Conservation (phyloP, 2,329 filamentous ascomycete species). For the Fusarium decemcellulare region DNA sequence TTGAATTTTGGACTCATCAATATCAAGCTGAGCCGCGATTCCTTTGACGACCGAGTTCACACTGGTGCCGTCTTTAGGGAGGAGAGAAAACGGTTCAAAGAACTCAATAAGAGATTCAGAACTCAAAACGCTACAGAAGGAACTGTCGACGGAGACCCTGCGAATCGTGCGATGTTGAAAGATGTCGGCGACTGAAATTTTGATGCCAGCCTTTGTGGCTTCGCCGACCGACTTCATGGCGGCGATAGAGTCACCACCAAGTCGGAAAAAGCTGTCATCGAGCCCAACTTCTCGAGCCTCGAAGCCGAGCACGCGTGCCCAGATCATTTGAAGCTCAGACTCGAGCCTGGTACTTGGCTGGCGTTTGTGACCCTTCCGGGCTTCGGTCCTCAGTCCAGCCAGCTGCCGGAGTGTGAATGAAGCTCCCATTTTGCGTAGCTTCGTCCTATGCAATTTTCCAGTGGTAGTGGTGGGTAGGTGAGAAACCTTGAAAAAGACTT, state of each 20-base stretch:
- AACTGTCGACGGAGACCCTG: not conserved
- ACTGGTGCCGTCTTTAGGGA: slow-evolving; percentile 50
- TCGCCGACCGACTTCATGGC: slow-evolving; percentile 65
- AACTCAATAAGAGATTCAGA: slow-evolving; percentile 55
- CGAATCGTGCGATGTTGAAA: slow-evolving; percentile 46
- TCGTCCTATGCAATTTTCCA: slow-evolving; percentile 33
- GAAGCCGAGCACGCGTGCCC: slow-evolving; percentile 54
- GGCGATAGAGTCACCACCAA: slow-evolving; percentile 63
- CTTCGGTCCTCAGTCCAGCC: not conserved
- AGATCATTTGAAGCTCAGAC: slow-evolving; percentile 50
- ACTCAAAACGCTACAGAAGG: slow-evolving; percentile 37
- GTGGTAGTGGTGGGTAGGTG: slow-evolving; percentile 29
- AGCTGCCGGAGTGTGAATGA: not conserved
- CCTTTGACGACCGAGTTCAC: not conserved
- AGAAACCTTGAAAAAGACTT: slow-evolving; percentile 23
- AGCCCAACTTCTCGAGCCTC: slow-evolving; percentile 52
- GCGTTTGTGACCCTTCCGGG: not conserved
- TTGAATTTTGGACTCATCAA: slow-evolving; percentile 32
- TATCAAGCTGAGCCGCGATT: not conserved
- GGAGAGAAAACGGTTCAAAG: slow-evolving; percentile 64
- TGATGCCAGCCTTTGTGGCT: slow-evolving; percentile 55
- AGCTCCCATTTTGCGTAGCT: slow-evolving; percentile 17
- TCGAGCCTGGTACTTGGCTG: slow-evolving; percentile 13
- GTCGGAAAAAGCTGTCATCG: slow-evolving; percentile 63
- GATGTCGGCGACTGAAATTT: slow-evolving; percentile 60